phyloP scores from a whole-genome alignment of 2,329 filamentous ascomycete species.

The Apiospora rasikravindrae region DNA sequence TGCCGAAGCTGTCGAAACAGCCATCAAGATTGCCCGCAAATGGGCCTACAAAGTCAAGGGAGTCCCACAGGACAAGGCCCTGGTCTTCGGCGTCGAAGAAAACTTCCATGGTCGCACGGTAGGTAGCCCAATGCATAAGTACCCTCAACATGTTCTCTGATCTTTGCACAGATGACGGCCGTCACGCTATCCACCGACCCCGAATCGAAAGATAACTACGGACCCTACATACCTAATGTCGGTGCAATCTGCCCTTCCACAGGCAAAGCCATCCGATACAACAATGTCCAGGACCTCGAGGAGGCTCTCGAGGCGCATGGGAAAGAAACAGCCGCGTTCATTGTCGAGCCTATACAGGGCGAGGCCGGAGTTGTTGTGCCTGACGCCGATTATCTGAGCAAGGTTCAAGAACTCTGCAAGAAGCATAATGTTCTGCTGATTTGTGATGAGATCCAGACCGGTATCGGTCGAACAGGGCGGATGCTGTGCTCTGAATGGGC shows the following conservation, averaged over 20 bases:
- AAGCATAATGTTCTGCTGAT: slow-evolving; percentile 96
- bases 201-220: slow-evolving; percentile 96
- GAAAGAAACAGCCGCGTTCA: slow-evolving; percentile 85
- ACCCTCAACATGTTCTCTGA: neutral
- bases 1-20: slow-evolving; percentile 94
- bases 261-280: slow-evolving; percentile 80
- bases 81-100: slow-evolving; percentile 83
- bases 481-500: slow-evolving; percentile 96
- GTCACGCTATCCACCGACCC: slow-evolving; percentile 95
- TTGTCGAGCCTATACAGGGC: slow-evolving; percentile 96
- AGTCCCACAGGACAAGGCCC: slow-evolving; percentile 81
- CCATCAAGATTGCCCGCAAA: slow-evolving; percentile 93
- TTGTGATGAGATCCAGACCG: slow-evolving; percentile 98
- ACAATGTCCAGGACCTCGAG: slow-evolving; percentile 81
- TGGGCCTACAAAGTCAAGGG: slow-evolving; percentile 98
- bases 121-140: slow-evolving; percentile 43
- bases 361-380: slow-evolving; percentile 97
- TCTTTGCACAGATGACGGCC: slow-evolving; percentile 73
- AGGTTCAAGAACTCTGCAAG: slow-evolving; percentile 84
- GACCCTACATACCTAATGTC: slow-evolving; percentile 90
- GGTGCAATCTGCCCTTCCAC: slow-evolving; percentile 79
- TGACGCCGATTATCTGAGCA: slow-evolving; percentile 82
- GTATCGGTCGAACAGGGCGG: slow-evolving; percentile 91
- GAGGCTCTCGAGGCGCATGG: slow-evolving; percentile 81
- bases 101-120: slow-evolving; percentile 98